Base-by-base conservation (phyloP, 2,329 filamentous ascomycete species). In the Aureobasidium mangrovei region DNA sequence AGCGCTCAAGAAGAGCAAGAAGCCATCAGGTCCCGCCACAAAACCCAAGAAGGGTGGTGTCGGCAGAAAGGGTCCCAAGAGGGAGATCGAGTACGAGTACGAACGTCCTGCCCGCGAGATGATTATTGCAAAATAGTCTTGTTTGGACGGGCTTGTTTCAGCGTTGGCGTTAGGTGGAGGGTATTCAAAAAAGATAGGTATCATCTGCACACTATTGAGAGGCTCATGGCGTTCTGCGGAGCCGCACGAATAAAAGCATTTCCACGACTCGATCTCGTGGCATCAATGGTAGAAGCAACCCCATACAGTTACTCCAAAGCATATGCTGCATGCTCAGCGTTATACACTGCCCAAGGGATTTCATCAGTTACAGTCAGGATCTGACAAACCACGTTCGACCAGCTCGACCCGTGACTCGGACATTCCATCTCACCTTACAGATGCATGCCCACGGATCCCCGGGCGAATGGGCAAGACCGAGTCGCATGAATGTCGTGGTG, bases 31-130 rank as follows among this genome's bases (percentile, higher is more conserved):
- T 32, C 73, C 77, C 8, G 41, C 44, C 41, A 7, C 49, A 26
- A 53, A 53, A 53, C 63, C 75, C 12, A 80, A 80, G 65, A 83
- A 82, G 72, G 70, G 69, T 18, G 69, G 65, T 52, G 42, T 18
- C 18, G 18, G 18, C 18, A 18, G 39, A 9, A 76, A 76, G 75
- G 70, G 82, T 74, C 70, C 83, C 63, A 70, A 82, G 77, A 77
- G 82, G 69, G 79, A 89, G 72, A 88, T 88, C 69, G 86, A 91
- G 72, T 86, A 88, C 67, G 86, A 90, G 70, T 81, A 85, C 56
- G 80, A 80, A 63, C 76, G 74, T 43, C 73, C 74, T 60, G 75
- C 78, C 62, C 70, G 71, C 55, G 57, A 76, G 57, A 65, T 67
- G 62, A 54, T 56, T 39, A 39, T 55, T 36, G 53, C 53, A 10